Evolutionary conservation across 2,329 filamentous ascomycete species (phyloP).

Genomic region (Lecanicillium sp.): DNA sequence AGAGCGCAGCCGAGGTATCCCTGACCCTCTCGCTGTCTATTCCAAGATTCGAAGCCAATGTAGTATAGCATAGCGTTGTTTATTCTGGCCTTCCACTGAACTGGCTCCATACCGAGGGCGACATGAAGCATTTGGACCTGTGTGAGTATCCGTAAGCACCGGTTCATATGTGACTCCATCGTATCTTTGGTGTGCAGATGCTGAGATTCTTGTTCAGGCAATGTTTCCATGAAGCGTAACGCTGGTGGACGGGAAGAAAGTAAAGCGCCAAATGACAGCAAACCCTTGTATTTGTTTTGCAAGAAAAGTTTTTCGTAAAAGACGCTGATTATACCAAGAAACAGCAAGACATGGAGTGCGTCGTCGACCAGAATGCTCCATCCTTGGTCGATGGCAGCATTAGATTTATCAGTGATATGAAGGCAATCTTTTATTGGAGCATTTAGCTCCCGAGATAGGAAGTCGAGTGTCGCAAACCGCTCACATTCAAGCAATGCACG

Average conservation of each 20-base stretch:
- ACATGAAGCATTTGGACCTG: neutral
- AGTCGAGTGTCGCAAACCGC: slow-evolving; percentile 1
- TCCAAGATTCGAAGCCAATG: slow-evolving; percentile 10
- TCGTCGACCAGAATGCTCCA: slow-evolving; percentile 2
- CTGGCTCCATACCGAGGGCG: neutral
- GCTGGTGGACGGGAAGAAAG: neutral
- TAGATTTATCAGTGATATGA: neutral
- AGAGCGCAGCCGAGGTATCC: slow-evolving; percentile 4
- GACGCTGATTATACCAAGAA: neutral
- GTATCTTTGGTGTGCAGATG: neutral
- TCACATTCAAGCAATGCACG: slow-evolving; percentile 2
- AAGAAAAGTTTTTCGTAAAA: neutral
- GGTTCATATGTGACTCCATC: neutral
- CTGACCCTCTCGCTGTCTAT: slow-evolving; percentile 1
- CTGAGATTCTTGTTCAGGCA: neutral
- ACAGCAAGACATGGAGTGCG: slow-evolving; percentile 1
- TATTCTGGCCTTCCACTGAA: slow-evolving; percentile 4
- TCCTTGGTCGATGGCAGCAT: neutral
- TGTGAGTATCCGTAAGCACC: slow-evolving; percentile 1
- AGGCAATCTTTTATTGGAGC: neutral
- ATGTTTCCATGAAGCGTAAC: neutral
- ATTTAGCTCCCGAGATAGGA: neutral
- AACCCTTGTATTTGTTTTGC: neutral
- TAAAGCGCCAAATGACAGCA: slow-evolving; percentile 1
- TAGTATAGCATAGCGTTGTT: slow-evolving; percentile 4